phyloP scores from a whole-genome alignment of 495 filamentous ascomycete species.

The Staphylotrichum tortipilum region DNA sequence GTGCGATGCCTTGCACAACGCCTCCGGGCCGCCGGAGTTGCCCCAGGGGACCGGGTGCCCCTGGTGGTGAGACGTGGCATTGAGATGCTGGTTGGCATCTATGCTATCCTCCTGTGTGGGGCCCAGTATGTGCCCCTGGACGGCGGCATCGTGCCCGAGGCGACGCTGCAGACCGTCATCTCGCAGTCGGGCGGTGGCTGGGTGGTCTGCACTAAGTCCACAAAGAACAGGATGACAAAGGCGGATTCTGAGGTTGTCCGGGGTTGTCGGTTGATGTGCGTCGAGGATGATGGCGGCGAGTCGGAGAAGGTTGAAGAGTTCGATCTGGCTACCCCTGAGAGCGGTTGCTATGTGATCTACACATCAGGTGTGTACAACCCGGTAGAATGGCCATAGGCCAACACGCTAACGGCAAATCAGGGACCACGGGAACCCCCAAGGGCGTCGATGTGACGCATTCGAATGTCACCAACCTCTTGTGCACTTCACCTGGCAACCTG shows the following conservation, averaged over 20 bases:
- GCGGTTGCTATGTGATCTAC: slow-evolving; percentile 31
- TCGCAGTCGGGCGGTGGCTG: slow-evolving; percentile 14
- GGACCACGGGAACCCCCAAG: slow-evolving; percentile 34
- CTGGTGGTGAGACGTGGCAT: slow-evolving; percentile 26
- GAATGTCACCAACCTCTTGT: slow-evolving; percentile 26
- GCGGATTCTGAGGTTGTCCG: not conserved
- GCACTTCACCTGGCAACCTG: slow-evolving; percentile 24
- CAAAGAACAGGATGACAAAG: slow-evolving; percentile 6
- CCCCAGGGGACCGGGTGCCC: slow-evolving; percentile 18
- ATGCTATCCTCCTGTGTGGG: slow-evolving; percentile 43
- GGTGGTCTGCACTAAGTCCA: slow-evolving; percentile 14
- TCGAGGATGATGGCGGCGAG: not conserved
- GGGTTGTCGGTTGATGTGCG: not conserved
- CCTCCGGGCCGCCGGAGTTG: slow-evolving; percentile 18
- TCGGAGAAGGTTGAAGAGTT: not conserved
- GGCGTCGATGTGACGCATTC: slow-evolving; percentile 32
- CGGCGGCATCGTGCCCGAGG: slow-evolving; percentile 27
- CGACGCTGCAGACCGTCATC: slow-evolving; percentile 25
- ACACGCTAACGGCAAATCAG: not conserved
- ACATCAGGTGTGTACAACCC: slow-evolving; percentile 25
- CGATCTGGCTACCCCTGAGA: not conserved
- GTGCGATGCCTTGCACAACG: slow-evolving; percentile 26
- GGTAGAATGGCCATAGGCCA: too few species aligned
- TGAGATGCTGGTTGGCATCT: slow-evolving; percentile 36
- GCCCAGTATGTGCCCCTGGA: slow-evolving; percentile 44